These are phyloP conservation scores for Collybia sordida DNA, from an alignment of 768 basidiomycete genomes.

Conservation along the genomic window DNA sequence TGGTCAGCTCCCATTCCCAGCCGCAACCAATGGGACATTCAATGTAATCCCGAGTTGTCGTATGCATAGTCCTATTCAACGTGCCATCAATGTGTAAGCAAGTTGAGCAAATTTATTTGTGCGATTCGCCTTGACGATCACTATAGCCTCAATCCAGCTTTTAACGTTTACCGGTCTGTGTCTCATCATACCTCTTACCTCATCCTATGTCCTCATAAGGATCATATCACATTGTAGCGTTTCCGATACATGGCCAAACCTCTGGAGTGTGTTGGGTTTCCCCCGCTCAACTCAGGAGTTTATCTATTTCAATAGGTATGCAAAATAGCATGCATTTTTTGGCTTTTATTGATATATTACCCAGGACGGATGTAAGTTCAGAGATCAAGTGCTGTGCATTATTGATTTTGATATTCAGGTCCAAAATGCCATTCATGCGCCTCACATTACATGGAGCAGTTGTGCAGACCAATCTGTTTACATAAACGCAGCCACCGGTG, in stretches of 20 bases:
- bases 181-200: not conserved
- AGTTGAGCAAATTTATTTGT: not conserved
- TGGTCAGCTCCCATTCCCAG: slow-evolving; percentile 61
- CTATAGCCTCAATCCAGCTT: slow-evolving; percentile 52
- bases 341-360: not conserved
- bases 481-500: slow-evolving; percentile 37
- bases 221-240: slow-evolving; percentile 27
- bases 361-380: slow-evolving; percentile 35
- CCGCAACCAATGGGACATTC: slow-evolving; percentile 41
- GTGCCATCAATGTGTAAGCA: slow-evolving; percentile 46
- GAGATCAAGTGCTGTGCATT: not conserved
- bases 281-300: slow-evolving; percentile 60
- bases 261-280: slow-evolving; percentile 67
- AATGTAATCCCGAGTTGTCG: slow-evolving; percentile 39
- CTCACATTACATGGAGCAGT: slow-evolving; percentile 55
- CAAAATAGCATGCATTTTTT: not conserved
- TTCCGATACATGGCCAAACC: slow-evolving; percentile 51
- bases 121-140: not conserved
- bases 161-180: slow-evolving; percentile 49
- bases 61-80: slow-evolving; percentile 48
- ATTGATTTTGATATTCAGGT: slow-evolving; percentile 21
- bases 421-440: slow-evolving; percentile 62
- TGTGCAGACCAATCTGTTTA: slow-evolving; percentile 57
- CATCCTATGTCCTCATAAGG: not conserved
- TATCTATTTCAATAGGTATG: slow-evolving; percentile 52